Conservation (phyloP, 306 rosid species). For the Inga laurina region DNA sequence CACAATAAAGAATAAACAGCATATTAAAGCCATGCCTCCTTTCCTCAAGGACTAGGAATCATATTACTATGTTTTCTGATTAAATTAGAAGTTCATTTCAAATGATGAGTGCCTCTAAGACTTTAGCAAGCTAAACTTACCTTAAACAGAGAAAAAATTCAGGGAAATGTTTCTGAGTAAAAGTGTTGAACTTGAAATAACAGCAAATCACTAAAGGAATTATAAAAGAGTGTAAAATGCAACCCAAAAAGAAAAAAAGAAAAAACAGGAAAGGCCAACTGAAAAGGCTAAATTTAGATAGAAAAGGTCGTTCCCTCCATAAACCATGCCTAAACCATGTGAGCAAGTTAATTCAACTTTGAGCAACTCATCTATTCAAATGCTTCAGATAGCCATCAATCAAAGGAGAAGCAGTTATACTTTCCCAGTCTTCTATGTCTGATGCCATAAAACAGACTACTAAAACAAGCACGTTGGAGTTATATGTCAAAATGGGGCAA, state of each 20-base stretch:
- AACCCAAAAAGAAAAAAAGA: background rate
- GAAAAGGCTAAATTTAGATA: constrained; percentile 10
- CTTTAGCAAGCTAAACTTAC: background rate
- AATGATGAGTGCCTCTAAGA: background rate
- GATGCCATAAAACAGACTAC: background rate
- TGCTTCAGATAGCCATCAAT: background rate
- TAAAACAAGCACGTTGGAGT: background rate
- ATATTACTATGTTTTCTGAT: background rate
- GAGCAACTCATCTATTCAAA: constrained; percentile 20
- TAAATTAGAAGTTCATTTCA: background rate
- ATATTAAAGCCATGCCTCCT: constrained; percentile 8
- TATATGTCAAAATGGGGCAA: constrained; percentile 10
- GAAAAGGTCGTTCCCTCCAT: background rate
- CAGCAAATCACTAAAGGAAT: background rate
- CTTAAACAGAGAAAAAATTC: background rate
- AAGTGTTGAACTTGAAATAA: background rate
- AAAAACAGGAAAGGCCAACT: background rate
- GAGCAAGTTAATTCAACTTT: constrained; percentile 14
- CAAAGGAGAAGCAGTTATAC: background rate
- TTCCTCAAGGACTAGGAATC: background rate
- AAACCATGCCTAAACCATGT: background rate
- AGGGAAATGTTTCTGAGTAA: background rate
- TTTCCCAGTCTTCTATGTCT: constrained; percentile 16
- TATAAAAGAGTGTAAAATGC: background rate
- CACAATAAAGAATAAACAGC: constrained; percentile 1